A percentile compares a stretch with the other conserved stretches of the same genome.
phyloP scores from a whole-genome alignment of 768 basidiomycete species.

The Tulasnella sp. region DNA sequence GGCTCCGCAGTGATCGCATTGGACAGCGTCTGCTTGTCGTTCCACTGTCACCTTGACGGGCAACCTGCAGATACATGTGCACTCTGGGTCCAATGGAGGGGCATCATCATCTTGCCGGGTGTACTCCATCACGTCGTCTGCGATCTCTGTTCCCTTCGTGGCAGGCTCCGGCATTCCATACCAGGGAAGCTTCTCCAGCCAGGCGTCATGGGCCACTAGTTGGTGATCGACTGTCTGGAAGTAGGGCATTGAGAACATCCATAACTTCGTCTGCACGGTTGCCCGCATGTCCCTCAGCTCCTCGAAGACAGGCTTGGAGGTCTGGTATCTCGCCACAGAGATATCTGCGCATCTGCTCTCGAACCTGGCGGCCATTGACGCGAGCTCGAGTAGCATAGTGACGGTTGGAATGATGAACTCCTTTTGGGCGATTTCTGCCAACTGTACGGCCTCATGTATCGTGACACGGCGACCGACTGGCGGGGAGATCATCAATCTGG shows the following conservation, averaged over 20 bases:
- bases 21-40: slow-evolving; percentile 61
- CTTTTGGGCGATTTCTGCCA: slow-evolving; percentile 61
- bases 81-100: slow-evolving; percentile 69
- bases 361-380: neutral
- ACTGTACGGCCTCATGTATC: slow-evolving; percentile 55
- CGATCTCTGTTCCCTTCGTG: slow-evolving; percentile 47
- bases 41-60: slow-evolving; percentile 37
- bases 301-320: slow-evolving; percentile 47
- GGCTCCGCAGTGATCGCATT: slow-evolving; percentile 82
- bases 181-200: slow-evolving; percentile 72
- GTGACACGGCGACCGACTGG: slow-evolving; percentile 49
- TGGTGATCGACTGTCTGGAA: slow-evolving; percentile 66
- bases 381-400: slow-evolving; percentile 35
- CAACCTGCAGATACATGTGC: slow-evolving; percentile 70
- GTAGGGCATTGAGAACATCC: slow-evolving; percentile 59
- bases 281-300: slow-evolving; percentile 63
- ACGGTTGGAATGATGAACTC: slow-evolving; percentile 64
- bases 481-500: slow-evolving; percentile 55
- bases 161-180: slow-evolving; percentile 35
- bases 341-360: slow-evolving; percentile 12
- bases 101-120: slow-evolving; percentile 70
- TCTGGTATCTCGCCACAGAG: neutral
- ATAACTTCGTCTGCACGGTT: slow-evolving; percentile 60
- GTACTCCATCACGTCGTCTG: slow-evolving; percentile 64
- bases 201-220: slow-evolving; percentile 53